Percentiles rank a stretch among this genome's conserved stretches.
Conservation (phyloP, 352 stramenopile species). For the Pythium chondricola region DNA sequence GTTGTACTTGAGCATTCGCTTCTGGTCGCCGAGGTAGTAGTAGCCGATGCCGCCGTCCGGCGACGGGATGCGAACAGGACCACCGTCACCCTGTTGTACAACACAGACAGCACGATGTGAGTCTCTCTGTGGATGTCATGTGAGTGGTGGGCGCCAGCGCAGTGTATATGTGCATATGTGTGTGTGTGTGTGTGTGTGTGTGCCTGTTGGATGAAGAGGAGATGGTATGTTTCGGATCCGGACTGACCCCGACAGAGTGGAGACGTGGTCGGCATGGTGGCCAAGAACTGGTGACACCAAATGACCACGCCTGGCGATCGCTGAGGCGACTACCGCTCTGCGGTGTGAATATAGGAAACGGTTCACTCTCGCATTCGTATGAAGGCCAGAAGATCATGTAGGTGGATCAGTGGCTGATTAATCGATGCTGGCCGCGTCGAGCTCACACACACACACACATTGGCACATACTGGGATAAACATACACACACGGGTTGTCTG, state of each 20-base stretch:
- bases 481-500: too few relatives aligned
- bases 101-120: not conserved
- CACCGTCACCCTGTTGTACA: constrained; percentile 57
- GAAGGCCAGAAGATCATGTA: constrained; percentile 82
- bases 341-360: constrained; percentile 85
- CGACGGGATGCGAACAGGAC: constrained; percentile 56
- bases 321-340: too few relatives aligned
- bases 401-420: constrained; percentile 83
- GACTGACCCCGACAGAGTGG: constrained; percentile 78
- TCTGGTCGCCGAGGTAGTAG: constrained; percentile 82
- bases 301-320: constrained; percentile 51
- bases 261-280: constrained; percentile 47
- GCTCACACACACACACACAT: too few relatives aligned
- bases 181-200: too few relatives aligned
- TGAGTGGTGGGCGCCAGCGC: too few relatives aligned
- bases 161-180: too few relatives aligned
- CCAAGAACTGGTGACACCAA: constrained; percentile 79
- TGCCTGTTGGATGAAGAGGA: too few relatives aligned
- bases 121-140: too few relatives aligned
- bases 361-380: constrained; percentile 84
- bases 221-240: constrained; percentile 86
- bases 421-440: too few relatives aligned
- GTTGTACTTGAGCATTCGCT: constrained; percentile 75
- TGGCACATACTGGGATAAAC: too few relatives aligned
- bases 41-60: constrained; percentile 77